Evolutionary conservation across 495 filamentous ascomycete genomes (phyloP).

Genomic region (Lophium mytilinum): DNA sequence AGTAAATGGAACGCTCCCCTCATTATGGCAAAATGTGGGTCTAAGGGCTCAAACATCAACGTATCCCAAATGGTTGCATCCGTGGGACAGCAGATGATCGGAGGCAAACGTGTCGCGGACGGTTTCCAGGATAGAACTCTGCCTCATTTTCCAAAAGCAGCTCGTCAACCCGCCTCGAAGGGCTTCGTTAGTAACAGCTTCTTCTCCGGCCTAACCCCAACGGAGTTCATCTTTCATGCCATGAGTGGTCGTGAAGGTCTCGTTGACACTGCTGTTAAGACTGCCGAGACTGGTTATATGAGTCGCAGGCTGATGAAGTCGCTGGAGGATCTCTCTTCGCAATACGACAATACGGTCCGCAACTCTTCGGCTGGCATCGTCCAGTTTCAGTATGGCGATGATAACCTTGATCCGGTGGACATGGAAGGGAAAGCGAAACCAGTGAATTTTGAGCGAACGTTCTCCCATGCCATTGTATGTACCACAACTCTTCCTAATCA

Average conservation of each 20-base stretch:
- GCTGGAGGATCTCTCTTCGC: conserved; percentile 82
- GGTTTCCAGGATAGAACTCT: conserved; percentile 93
- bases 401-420: conserved; percentile 88
- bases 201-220: conserved; percentile 82
- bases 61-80: conserved; percentile 98
- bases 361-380: conserved; percentile 79
- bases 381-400: conserved; percentile 95
- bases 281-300: conserved; percentile 98
- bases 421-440: conserved; percentile 95
- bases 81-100: conserved; percentile 96
- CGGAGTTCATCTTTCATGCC: conserved; percentile 95
- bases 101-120: conserved; percentile 84
- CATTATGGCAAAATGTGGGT: conserved; percentile 95
- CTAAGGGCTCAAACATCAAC: conserved; percentile 94
- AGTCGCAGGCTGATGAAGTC: conserved; percentile 97
- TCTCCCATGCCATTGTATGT: conserved; percentile 64
- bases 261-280: conserved; percentile 99
- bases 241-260: conserved; percentile 97
- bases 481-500: not conserved
- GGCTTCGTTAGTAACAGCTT: conserved; percentile 97
- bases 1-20: conserved; percentile 88
- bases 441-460: conserved; percentile 88
- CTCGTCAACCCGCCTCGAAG: conserved; percentile 83
- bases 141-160: conserved; percentile 91
- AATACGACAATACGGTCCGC: conserved; percentile 90